phyloP scores from a whole-genome alignment of 495 filamentous ascomycete species.

The Bryoglossum gracile region DNA sequence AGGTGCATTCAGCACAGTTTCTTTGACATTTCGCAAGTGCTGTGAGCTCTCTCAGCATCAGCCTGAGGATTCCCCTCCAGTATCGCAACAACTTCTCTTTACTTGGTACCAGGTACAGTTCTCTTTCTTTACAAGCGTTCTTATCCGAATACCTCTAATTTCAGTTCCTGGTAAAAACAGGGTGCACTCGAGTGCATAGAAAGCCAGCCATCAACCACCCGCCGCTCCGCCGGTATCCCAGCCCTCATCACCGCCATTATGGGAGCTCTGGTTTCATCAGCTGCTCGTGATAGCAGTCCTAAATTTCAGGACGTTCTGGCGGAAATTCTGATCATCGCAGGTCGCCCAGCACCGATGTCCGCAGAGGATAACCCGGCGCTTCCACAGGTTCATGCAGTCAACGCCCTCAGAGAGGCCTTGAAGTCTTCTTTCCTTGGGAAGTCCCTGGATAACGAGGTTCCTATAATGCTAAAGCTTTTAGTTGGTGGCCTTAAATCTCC shows the following conservation, averaged over 20 bases:
- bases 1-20: conserved; percentile 89
- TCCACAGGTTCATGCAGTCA: background rate
- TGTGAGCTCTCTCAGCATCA: too few relatives aligned
- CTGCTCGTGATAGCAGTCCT: too few relatives aligned
- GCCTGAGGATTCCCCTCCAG: too few relatives aligned
- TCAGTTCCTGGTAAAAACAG: conserved; percentile 26
- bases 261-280: conserved; percentile 44
- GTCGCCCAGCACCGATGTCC: background rate
- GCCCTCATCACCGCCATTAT: conserved; percentile 75
- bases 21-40: conserved; percentile 75
- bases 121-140: too few relatives aligned
- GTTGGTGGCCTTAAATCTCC: conserved; percentile 45
- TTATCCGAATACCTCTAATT: background rate
- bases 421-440: conserved; percentile 31
- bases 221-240: conserved; percentile 87
- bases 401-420: background rate
- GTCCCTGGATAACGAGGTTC: too few relatives aligned
- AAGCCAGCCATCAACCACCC: conserved; percentile 69
- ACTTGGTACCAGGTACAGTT: conserved; percentile 65
- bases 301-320: background rate
- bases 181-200: conserved; percentile 57
- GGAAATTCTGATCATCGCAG: background rate
- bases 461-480: too few relatives aligned
- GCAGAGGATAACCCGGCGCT: background rate
- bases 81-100: too few relatives aligned